Base-by-base conservation (phyloP, 805 yeast genomes). In the Kodamaea leandrae region DNA sequence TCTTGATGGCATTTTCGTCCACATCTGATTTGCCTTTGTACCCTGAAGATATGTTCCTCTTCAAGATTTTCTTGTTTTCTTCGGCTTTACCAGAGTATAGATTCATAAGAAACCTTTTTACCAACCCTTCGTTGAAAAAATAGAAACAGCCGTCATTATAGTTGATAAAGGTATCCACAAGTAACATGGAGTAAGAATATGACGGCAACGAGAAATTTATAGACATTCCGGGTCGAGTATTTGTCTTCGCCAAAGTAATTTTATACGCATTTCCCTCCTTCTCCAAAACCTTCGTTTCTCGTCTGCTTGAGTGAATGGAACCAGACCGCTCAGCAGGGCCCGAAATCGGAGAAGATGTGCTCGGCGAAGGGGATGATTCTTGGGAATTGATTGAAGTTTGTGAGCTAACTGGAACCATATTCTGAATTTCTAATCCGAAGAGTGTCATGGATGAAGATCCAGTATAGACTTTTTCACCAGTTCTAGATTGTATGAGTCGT, bases 91-190 rank as follows among this genome's bases (percentile, higher is more conserved):
- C 80, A 20, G 82, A 76, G 56, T 83, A 85, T 16, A 83, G 69
- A 46, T 82, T 71, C 63, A 78, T 74, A 39, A 85, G 58, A 46
- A 78, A 82, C 49, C 77, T 77, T 53, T 83, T 84, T 17, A 83
- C 86, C 15, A 83, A 54, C 1, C 95, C 95, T 58, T 85, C 95
- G 55, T 85, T 85, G 65, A 85, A 85, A 53, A 85, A 85, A 61
- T 85, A 85, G 57, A 85, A 85, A 51, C 95, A 85, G 1, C 90
- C 93, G 59, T 84, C 93, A 52, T 85, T 85, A 58, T 83, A 85
- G 38, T 83, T 82, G 39, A 85, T 76, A 50, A 85, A 85, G 0
- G 87, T 81, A 54, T 85, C 91, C 9, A 85, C 85, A 36, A 85
- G 62, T 10, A 83, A 58, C 76, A 82, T 76, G 5, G 91, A 89